Base-by-base conservation (phyloP, 805 yeast species). In the Jamesozyma rosinii region DNA sequence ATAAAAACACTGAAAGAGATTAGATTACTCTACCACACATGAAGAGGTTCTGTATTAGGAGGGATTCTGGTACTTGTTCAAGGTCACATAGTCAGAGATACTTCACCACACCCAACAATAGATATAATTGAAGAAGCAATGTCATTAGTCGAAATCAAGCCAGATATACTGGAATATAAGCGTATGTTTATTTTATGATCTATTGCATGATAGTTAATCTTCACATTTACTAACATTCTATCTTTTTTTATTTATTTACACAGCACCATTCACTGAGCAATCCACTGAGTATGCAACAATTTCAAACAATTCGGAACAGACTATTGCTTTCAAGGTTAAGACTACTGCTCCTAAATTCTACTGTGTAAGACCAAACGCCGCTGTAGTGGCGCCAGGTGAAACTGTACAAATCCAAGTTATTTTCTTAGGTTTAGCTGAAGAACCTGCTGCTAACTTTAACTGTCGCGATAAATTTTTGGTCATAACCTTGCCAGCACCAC, bases 261-360 rank as follows among this genome's bases (percentile, higher is more conserved):
- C 52, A 82, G 94, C 89, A 47, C 87, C 94, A 36, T 79, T 86
- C 61, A 75, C 83, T 51, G 72, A 75, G 53, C 79, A 83, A 52
- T 75, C 81, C 35, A 81, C 92, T 15, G 82, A 80, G 59, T 61
- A 56, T 44, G 65, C 66, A 48, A 72, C 64, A 34, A 64, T 72
- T 49, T 62, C 70, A 34, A 83, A 83, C 63, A 81, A 79, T 54
- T 69, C 81, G 34, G 64, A 76, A 14, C 70, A 71, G 43, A 68
- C 78, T 27, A 71, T 80, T 37, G 96, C 95, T 26, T 92, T 87
- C 74, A 92, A 92, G 70, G 97, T 92, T 59, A 92, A 90, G 69
- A 90, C 98, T 37, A 92, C 98, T 5, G 97, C 97, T 9, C 98
- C 98, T 48, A 89, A 86, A 65, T 71, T 86, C 65, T 82, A 89